phyloP scores from a whole-genome alignment of 2,329 filamentous ascomycete genomes.

The Didymella exigua region DNA sequence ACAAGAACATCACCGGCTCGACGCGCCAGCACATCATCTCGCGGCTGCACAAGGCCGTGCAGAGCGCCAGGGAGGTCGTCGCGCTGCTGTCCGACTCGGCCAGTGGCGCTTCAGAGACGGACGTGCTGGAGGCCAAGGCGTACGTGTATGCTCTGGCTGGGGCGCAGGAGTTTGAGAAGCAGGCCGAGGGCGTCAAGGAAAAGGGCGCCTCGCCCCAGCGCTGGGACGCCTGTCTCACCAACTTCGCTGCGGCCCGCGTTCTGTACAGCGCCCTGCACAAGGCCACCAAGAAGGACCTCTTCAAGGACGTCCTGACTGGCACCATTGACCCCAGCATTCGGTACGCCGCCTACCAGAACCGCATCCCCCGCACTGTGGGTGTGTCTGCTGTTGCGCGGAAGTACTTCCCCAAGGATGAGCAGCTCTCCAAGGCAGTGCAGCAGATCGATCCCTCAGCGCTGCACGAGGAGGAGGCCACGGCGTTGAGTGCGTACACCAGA shows the following conservation, averaged over 20 bases:
- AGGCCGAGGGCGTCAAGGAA: conserved; percentile 55
- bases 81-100: conserved; percentile 67
- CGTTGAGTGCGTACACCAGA: conserved; percentile 51
- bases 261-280: conserved; percentile 79
- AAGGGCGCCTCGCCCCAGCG: conserved; percentile 52
- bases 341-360: conserved; percentile 91
- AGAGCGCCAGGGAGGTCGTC: conserved; percentile 71
- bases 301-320: conserved; percentile 82
- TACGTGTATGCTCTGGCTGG: conserved; percentile 81
- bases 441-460: conserved; percentile 65
- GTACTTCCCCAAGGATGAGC: conserved; percentile 72
- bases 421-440: conserved; percentile 71
- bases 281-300: conserved; percentile 73
- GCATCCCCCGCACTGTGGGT: conserved; percentile 82
- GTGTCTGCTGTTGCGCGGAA: conserved; percentile 79
- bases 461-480: conserved; percentile 56
- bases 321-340: conserved; percentile 92
- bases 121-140: conserved; percentile 83
- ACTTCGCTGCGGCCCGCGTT: conserved; percentile 77
- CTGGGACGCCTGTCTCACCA: conserved; percentile 79
- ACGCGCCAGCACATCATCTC: conserved; percentile 89
- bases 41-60: conserved; percentile 78
- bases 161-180: conserved; percentile 82
- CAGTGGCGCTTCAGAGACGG: conserved; percentile 69
- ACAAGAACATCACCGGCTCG: conserved; percentile 76